Conservation (phyloP, 495 filamentous ascomycete genomes). For the Corynascus novoguineensis region DNA sequence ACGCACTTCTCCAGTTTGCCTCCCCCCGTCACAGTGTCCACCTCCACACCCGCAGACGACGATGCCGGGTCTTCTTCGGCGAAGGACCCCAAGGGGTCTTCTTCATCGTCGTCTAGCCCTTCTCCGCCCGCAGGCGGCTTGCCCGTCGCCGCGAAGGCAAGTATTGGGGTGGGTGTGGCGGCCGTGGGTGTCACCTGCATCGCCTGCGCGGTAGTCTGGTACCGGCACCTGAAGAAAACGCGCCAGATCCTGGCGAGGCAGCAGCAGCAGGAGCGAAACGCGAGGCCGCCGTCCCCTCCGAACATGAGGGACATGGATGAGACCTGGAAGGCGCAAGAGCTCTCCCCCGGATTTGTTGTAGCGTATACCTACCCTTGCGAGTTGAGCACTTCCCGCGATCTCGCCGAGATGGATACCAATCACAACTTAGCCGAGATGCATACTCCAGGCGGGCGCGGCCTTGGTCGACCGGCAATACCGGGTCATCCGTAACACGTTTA, state of each 20-base stretch:
- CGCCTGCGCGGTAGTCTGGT: not conserved
- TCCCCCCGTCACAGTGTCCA: not conserved
- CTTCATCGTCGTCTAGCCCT: not conserved
- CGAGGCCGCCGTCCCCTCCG: not conserved
- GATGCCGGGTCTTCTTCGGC: not conserved
- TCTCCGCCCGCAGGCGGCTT: too few species aligned
- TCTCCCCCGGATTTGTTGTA: not conserved
- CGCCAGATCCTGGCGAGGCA: not conserved
- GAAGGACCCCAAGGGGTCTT: not conserved
- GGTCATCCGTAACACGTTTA: too few species aligned
- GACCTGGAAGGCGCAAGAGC: not conserved
- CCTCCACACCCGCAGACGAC: not conserved
- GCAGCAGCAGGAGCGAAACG: not conserved
- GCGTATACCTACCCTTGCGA: too few species aligned
- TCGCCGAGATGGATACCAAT: not conserved
- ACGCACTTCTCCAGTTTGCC: too few species aligned
- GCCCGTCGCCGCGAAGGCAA: not conserved
- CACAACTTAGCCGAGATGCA: not conserved
- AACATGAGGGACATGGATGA: not conserved
- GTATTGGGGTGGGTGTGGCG: not conserved
- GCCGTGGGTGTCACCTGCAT: not conserved
- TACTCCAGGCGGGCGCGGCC: too few species aligned
- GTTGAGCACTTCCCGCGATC: not conserved
- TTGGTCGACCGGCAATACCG: too few species aligned
- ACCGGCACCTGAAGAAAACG: not conserved